These are phyloP conservation scores for Mortierella alpina DNA, from an alignment of 192 early-diverging fungal genomes.

Conservation along the genomic window DNA sequence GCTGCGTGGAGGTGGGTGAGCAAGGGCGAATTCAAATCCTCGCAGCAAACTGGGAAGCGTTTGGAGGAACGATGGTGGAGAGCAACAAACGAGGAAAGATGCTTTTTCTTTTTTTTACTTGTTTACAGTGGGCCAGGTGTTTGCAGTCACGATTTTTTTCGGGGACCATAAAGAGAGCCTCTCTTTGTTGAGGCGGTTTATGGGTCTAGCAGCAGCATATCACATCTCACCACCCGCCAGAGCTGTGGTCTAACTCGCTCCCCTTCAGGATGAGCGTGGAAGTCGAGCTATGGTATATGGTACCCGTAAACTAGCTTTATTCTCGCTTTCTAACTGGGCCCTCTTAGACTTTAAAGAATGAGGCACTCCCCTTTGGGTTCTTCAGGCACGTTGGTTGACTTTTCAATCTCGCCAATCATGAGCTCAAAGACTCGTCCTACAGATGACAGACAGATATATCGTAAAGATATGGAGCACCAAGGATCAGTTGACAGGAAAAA, in stretches of 20 bases:
- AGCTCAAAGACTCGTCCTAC: conserved; percentile 80
- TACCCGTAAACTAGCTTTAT: not conserved
- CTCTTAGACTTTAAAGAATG: conserved; percentile 50
- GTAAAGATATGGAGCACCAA: not conserved
- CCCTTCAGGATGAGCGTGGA: too few species aligned
- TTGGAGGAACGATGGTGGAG: too few species aligned
- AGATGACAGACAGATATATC: not conserved
- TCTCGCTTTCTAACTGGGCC: not conserved
- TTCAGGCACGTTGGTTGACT: conserved; percentile 68
- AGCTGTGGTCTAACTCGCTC: not conserved
- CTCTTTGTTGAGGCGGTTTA: too few species aligned
- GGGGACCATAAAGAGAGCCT: too few species aligned
- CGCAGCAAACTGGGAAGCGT: too few species aligned
- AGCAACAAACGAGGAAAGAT: too few species aligned
- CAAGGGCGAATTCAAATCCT: too few species aligned
- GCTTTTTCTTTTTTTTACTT: too few species aligned
- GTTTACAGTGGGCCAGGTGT: too few species aligned
- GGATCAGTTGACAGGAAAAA: not conserved
- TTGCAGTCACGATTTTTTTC: too few species aligned
- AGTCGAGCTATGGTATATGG: not conserved
- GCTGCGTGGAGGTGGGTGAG: not conserved
- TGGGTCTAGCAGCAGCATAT: too few species aligned
- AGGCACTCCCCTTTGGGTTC: conserved; percentile 67
- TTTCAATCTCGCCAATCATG: conserved; percentile 88
- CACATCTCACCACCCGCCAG: not conserved